phyloP scores from a whole-genome alignment of 176 grass and related monocot genomes.

The Triticum timopheevii region DNA sequence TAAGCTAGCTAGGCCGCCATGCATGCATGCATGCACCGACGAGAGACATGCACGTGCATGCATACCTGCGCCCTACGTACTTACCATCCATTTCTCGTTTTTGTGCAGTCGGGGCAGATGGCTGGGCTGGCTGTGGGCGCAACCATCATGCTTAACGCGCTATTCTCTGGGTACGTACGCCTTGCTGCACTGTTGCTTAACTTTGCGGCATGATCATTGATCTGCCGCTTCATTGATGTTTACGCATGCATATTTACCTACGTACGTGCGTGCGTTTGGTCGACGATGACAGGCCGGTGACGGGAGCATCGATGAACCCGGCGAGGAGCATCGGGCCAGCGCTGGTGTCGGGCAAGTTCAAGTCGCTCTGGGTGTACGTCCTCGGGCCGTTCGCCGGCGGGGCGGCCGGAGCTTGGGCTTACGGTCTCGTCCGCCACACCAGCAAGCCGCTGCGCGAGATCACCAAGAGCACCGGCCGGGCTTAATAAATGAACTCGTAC shows the following conservation, averaged over 20 bases:
- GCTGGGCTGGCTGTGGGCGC: conserved; percentile 52
- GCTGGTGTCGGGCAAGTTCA: conserved; percentile 49
- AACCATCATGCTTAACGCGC: conserved; percentile 57
- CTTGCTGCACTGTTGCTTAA: not conserved
- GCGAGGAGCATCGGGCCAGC: conserved; percentile 69
- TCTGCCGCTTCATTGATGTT: no score
- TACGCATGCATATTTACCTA: no score
- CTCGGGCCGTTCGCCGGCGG: conserved; percentile 63
- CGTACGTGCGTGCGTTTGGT: not conserved
- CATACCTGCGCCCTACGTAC: not conserved
- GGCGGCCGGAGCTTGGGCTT: conserved; percentile 63
- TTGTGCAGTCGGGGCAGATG: conserved; percentile 47
- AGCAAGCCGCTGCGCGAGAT: conserved; percentile 57
- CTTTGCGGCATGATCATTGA: not conserved
- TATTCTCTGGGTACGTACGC: conserved; percentile 59
- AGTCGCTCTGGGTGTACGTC: conserved; percentile 83
- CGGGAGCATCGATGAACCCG: conserved; percentile 88
- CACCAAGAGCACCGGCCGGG: conserved; percentile 10
- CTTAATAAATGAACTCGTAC: not conserved
- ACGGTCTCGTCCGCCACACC: conserved; percentile 68
- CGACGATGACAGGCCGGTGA: conserved; percentile 47
- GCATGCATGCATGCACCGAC: not conserved
- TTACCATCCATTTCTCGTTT: not conserved
- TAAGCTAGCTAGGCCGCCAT: not conserved
- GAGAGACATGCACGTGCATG: no score